Evolutionary conservation across 257 asterid genomes (phyloP), one percentile per base, ranked within the genome.

Genomic region (Penstemon eatonii): DNA sequence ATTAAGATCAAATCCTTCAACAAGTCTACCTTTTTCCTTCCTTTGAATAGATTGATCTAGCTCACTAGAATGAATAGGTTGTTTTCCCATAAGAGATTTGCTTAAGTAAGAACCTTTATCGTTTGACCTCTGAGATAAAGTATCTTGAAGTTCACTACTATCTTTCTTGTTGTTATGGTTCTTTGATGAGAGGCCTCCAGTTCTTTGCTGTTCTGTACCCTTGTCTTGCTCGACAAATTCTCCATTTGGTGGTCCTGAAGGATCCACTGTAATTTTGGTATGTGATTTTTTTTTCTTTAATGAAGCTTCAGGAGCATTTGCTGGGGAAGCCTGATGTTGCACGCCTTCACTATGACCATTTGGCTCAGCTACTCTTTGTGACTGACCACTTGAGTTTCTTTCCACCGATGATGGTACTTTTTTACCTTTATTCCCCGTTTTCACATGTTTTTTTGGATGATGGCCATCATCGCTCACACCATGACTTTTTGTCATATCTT

Each of bases 381-480:
- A 67, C 47, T 66, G 80, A 66, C 61, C 78, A 73, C 77, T 70
- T 60, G 80, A 52, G 67, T 73, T 77, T 72, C 2, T 25, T 25
- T 77, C 90, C 76, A 72, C 75, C 60, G 71, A 65, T 51, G 86
- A 76, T 47, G 83, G 68, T 63, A 83, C 73, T 81, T 84, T 94
- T 68, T 80, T 83, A 68, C 92, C 81, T 79, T 83, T 94, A 78
- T 81, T 87, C 71, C 91, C 96, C 41, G 69, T 60, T 83, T 87
- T 91, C 65, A 68, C 74, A 38, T 63, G 80, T 78, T 91, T 91
- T 63, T 56, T 76, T 10, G 88, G 85, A 77, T 68, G 78, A 47
- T 42, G 75, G 52, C 70, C 91, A 51, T 75, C 84, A 19, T 68
- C 88, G 76, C 79, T 67, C 65, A 80, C 89, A 74, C 66, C 86